These are phyloP conservation scores for Exserohilum rostratum DNA, from an alignment of 2,329 filamentous ascomycete genomes.

Conservation along the genomic window DNA sequence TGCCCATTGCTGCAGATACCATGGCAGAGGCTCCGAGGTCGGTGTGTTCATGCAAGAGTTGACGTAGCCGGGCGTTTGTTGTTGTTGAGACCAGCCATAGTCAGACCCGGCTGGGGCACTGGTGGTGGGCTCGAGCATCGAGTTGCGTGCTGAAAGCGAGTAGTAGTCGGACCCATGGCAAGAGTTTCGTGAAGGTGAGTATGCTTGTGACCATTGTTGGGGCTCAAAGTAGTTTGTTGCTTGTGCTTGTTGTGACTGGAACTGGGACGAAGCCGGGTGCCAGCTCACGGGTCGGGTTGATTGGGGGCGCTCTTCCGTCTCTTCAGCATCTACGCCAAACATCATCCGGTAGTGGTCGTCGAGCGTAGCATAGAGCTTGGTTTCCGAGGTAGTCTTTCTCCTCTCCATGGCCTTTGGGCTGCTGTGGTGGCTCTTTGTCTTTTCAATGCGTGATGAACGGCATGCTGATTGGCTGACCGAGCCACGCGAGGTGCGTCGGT, in stretches of 20 bases:
- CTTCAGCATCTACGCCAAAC: slow-evolving; percentile 45
- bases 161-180: slow-evolving; percentile 42
- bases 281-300: slow-evolving; percentile 69
- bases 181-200: slow-evolving; percentile 32
- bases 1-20: slow-evolving; percentile 48
- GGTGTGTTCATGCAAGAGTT: slow-evolving; percentile 42
- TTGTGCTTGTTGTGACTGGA: slow-evolving; percentile 25
- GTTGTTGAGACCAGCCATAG: slow-evolving; percentile 37
- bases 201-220: slow-evolving; percentile 37
- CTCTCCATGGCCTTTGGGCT: slow-evolving; percentile 46
- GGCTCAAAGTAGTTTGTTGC: slow-evolving; percentile 30
- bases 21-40: slow-evolving; percentile 39
- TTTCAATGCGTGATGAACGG: slow-evolving; percentile 47
- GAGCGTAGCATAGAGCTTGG: slow-evolving; percentile 48
- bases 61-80: slow-evolving; percentile 31
- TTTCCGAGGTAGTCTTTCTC: slow-evolving; percentile 46
- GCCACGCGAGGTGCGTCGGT: slow-evolving; percentile 42
- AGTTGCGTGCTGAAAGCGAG: slow-evolving; percentile 44
- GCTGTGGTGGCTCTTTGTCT: slow-evolving; percentile 49
- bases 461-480: slow-evolving; percentile 34
- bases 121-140: slow-evolving; percentile 32
- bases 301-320: slow-evolving; percentile 34
- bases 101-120: slow-evolving; percentile 25
- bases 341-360: slow-evolving; percentile 52
- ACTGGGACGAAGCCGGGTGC: slow-evolving; percentile 68